These are phyloP conservation scores for Pyrenula massariospora DNA, from an alignment of 495 filamentous ascomycete genomes.

Conservation along the genomic window DNA sequence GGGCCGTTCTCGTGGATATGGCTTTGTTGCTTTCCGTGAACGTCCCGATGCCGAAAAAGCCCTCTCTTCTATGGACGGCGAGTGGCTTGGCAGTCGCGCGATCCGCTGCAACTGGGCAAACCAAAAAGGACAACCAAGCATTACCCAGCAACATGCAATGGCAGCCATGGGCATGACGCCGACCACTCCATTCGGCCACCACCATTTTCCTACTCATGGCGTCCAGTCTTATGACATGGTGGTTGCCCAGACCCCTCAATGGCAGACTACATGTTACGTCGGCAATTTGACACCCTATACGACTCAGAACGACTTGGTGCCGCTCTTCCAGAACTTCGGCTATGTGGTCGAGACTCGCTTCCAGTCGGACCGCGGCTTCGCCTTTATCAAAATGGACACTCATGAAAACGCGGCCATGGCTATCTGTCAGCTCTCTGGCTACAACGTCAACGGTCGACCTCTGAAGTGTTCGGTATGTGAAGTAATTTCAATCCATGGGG, in stretches of 20 bases:
- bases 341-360: conserved; percentile 95
- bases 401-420: conserved; percentile 98
- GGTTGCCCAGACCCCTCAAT: conserved; percentile 87
- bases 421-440: conserved; percentile 93
- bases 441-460: conserved; percentile 94
- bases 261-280: conserved; percentile 99
- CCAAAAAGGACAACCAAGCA: conserved; percentile 97
- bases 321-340: conserved; percentile 96
- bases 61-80: conserved; percentile 93
- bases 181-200: conserved; percentile 90
- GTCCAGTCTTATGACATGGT: conserved; percentile 98
- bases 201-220: conserved; percentile 95
- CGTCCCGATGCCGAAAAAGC: conserved; percentile 92
- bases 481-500: not conserved
- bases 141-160: conserved; percentile 95
- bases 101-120: conserved; percentile 99
- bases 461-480: conserved; percentile 92
- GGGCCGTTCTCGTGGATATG: conserved; percentile 91
- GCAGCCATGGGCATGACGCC: conserved; percentile 97
- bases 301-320: conserved; percentile 86
- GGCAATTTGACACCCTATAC: conserved; percentile 98
- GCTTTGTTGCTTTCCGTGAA: conserved; percentile 96
- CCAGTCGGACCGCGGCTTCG: conserved; percentile 95
- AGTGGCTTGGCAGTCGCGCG: conserved; percentile 97
- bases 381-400: conserved; percentile 98